A percentile compares a stretch with the other conserved stretches of the same genome.
Conservation (phyloP, 1,139 yeast species). For the Blastobotrys ciferrii region DNA sequence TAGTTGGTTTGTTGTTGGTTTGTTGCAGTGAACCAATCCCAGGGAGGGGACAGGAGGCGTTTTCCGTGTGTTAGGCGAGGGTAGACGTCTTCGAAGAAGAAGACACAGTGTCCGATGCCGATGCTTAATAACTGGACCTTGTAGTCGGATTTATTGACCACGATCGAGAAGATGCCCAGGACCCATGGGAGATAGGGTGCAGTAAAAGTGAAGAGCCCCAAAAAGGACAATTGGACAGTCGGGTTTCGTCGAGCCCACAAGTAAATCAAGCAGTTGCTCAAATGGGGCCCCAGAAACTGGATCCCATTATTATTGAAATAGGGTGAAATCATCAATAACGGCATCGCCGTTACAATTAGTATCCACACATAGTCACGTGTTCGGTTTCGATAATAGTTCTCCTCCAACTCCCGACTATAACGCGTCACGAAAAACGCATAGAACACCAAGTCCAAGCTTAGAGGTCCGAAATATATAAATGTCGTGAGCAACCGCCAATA, state of each 20-base stretch:
- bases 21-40: constrained; percentile 35
- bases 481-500: constrained; percentile 46
- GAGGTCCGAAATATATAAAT: constrained; percentile 44
- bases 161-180: constrained; percentile 30
- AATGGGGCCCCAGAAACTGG: constrained; percentile 39
- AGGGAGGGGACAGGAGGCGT: constrained; percentile 37
- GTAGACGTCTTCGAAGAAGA: constrained; percentile 44
- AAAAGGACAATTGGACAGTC: constrained; percentile 38
- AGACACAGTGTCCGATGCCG: constrained; percentile 44
- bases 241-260: constrained; percentile 49
- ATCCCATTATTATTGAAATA: constrained; percentile 27
- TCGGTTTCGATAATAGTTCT: constrained; percentile 34
- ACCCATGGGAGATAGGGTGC: constrained; percentile 48
- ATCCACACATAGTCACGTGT: constrained; percentile 44
- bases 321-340: constrained; percentile 36
- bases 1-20: no score
- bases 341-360: constrained; percentile 30
- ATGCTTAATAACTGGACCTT: constrained; percentile 41
- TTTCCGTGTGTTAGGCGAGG: constrained; percentile 40
- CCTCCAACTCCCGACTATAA: constrained; percentile 45
- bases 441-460: constrained; percentile 40
- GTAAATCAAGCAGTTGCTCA: constrained; percentile 43
- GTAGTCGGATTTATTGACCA: constrained; percentile 22
- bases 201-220: constrained; percentile 41
- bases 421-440: constrained; percentile 40